These are phyloP conservation scores for Cubamyces lactineus DNA, from an alignment of 768 basidiomycete genomes.

Conservation along the genomic window DNA sequence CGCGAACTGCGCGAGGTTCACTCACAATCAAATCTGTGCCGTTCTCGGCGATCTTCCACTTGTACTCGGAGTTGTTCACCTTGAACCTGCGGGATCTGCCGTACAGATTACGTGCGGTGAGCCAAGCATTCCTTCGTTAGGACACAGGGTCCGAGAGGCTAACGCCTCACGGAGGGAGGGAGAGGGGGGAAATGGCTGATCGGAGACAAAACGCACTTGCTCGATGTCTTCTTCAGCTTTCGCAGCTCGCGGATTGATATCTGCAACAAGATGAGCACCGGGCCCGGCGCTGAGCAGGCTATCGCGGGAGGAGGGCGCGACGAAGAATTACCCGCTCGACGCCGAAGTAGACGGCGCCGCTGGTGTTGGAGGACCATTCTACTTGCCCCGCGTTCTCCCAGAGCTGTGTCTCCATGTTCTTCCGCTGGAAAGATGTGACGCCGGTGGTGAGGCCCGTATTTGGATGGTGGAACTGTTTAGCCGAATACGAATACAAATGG, in stretches of 20 bases:
- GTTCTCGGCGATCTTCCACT: conserved; percentile 56
- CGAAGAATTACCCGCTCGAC: conserved; percentile 43
- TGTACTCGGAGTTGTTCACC: conserved; percentile 51
- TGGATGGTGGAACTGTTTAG: conserved; percentile 32
- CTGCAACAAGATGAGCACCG: conserved; percentile 28
- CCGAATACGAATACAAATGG: not conserved
- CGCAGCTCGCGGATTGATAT: conserved; percentile 51
- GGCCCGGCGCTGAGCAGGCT: not conserved
- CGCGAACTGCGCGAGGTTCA: not conserved
- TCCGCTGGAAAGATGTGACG: conserved; percentile 52
- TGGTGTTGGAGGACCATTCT: conserved; percentile 52
- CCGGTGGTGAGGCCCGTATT: conserved; percentile 45
- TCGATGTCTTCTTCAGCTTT: conserved; percentile 49
- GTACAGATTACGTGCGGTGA: not conserved
- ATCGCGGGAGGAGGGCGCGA: not conserved
- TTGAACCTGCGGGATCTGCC: conserved; percentile 59
- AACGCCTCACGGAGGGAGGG: not conserved
- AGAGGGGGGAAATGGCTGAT: conserved; percentile 23
- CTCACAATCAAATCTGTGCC: conserved; percentile 51
- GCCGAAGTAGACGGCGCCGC: conserved; percentile 53
- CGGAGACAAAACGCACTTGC: conserved; percentile 42
- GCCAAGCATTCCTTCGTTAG: not conserved
- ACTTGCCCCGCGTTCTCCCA: conserved; percentile 59
- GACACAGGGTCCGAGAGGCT: not conserved
- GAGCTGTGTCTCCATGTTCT: conserved; percentile 44